Evolutionary conservation across 495 filamentous ascomycete species (phyloP), one percentile per base, ranked within the genome.

Genomic region (Neurospora tetrasperma): DNA sequence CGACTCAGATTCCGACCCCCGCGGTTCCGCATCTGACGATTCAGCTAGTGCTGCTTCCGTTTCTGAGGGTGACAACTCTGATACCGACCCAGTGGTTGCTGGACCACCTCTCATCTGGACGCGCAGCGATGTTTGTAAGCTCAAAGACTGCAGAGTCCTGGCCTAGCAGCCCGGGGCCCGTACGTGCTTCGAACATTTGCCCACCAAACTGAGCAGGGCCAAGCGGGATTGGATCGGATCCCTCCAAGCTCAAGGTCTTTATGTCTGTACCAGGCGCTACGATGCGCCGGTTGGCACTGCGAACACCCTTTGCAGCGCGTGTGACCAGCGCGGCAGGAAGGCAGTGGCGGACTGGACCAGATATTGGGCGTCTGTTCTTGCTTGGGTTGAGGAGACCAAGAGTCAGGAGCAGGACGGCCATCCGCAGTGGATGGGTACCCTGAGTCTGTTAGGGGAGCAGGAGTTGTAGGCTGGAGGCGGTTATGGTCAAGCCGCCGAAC

Each of bases 191-290:
- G n/a, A 54, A 18, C 46, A 54, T 2, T 5, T 54, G n/a, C 18
- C 27, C 27, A 31, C 5, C 3, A 54, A 11, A 2, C 4, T 54
- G n/a, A 23, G n/a, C 2, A 20, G 46, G 0, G 46, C n/a, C 0
- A 54, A 54, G n/a, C n/a, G 46, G 46, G 46, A 23, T n/a, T 54
- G 46, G 46, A 54, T 54, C 3, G 46, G 4, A 0, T 20, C 10
- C n/a, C n/a, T 54, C n/a, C 46, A 54, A 1, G n/a, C 0, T 3
- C 10, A 23, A 5, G 46, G 46, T 0, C 0, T 12, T 0, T 23
- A 54, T 3, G 2, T 54, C 0, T 54, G 46, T 2, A 23, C 10
- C 0, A 2, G 46, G 0, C 46, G 46, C 9, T 54, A 23, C 20
- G 46, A 54, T 20, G 46, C 46, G n/a, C 0, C 46, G 1, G n/a